These are phyloP conservation scores for Cryomyces minteri DNA, from an alignment of 495 filamentous ascomycete species.

Conservation along the genomic window DNA sequence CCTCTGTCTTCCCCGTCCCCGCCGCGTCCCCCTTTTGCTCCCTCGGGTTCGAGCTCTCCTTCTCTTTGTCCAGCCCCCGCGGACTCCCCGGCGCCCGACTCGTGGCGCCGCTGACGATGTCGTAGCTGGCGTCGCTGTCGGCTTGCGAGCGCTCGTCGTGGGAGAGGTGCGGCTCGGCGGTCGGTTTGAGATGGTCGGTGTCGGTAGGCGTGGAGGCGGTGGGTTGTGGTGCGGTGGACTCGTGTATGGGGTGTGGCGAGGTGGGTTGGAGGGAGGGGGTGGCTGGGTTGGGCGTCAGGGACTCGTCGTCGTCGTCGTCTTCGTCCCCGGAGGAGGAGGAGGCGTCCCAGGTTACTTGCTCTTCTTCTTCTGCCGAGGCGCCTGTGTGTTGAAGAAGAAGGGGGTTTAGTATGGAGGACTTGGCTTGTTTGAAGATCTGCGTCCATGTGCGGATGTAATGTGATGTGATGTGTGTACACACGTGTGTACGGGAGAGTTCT, in stretches of 20 bases:
- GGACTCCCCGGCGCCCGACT: slow-evolving; percentile 66
- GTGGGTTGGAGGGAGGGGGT: slow-evolving; percentile 5
- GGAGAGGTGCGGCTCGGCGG: slow-evolving; percentile 53
- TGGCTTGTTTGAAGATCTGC: neutral
- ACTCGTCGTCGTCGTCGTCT: slow-evolving; percentile 44
- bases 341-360: slow-evolving; percentile 76
- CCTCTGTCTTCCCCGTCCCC: slow-evolving; percentile 22
- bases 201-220: slow-evolving; percentile 11
- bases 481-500: neutral
- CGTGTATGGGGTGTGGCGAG: slow-evolving; percentile 6
- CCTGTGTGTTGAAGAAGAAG: slow-evolving; percentile 20
- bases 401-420: neutral
- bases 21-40: no score
- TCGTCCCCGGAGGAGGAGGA: no score
- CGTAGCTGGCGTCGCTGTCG: slow-evolving; percentile 85
- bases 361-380: slow-evolving; percentile 37
- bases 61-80: slow-evolving; percentile 35
- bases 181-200: slow-evolving; percentile 15
- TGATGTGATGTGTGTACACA: neutral
- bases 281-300: slow-evolving; percentile 21
- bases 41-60: slow-evolving; percentile 21
- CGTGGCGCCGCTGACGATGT: slow-evolving; percentile 71
- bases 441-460: neutral
- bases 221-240: slow-evolving; percentile 5
- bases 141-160: slow-evolving; percentile 71